Evolutionary conservation across 1,139 yeast genomes (phyloP).

Genomic region (Geotrichum klebahnii): DNA sequence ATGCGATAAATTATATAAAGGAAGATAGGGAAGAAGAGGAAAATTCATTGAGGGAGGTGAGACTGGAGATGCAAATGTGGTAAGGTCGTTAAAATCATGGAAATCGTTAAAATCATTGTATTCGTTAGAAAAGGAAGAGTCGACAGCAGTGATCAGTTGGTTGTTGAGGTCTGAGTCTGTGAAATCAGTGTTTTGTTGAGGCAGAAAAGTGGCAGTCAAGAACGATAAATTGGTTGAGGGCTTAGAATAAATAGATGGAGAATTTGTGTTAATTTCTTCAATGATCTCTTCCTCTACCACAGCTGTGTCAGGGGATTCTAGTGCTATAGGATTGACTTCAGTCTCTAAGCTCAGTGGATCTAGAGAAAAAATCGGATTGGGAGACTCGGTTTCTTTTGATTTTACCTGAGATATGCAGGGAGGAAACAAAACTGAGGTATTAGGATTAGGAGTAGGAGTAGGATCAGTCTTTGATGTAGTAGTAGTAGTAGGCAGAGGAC

Average conservation of each 20-base stretch:
- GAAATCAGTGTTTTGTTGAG: too few relatives aligned
- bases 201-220: too few relatives aligned
- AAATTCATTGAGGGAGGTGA: constrained; percentile 1
- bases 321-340: too few relatives aligned
- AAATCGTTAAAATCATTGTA: background rate
- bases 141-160: too few relatives aligned
- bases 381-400: too few relatives aligned
- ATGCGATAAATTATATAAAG: constrained; percentile 7
- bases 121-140: too few relatives aligned
- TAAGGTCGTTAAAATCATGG: background rate
- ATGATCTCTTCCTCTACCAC: background rate
- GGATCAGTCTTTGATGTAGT: background rate
- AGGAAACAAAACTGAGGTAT: background rate
- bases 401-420: background rate
- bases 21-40: background rate
- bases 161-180: too few relatives aligned
- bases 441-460: background rate
- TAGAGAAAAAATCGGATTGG: too few relatives aligned
- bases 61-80: background rate
- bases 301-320: too few relatives aligned
- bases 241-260: background rate
- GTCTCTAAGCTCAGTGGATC: too few relatives aligned
- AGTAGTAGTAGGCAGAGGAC: background rate
- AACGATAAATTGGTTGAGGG: too few relatives aligned
- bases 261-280: background rate